Conservation (phyloP, 441 rosid genomes). For the Gossypium davidsonii region DNA sequence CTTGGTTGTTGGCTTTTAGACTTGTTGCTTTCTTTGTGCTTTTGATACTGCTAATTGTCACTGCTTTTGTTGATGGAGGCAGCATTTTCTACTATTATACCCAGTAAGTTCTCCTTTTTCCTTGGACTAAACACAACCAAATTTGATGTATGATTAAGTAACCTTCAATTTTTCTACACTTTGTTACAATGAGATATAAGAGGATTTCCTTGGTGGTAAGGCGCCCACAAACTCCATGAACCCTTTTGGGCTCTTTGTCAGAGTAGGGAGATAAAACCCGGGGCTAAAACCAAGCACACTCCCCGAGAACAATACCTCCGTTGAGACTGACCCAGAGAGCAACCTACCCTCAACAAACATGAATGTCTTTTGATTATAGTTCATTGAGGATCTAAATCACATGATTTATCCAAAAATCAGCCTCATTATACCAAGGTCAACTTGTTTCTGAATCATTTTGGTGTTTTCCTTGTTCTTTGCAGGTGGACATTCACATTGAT, state of each 20-base stretch:
- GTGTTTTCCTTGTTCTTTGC: slow-evolving; percentile 25
- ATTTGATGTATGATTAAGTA: not conserved
- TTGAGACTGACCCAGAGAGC: no score
- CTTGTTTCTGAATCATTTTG: not conserved
- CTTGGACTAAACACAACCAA: no score
- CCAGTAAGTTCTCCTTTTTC: slow-evolving; percentile 45
- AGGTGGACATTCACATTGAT: slow-evolving; percentile 86
- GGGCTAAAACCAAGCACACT: no score
- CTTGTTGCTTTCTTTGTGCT: slow-evolving; percentile 59
- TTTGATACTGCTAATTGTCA: slow-evolving; percentile 41
- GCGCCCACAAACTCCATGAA: no score
- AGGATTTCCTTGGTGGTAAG: not conserved
- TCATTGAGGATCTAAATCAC: not conserved
- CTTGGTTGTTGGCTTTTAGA: slow-evolving; percentile 83
- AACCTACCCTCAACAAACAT: not conserved
- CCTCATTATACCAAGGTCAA: not conserved
- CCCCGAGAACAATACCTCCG: no score
- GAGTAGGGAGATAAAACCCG: no score
- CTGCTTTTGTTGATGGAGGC: slow-evolving; percentile 52
- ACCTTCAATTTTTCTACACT: not conserved
- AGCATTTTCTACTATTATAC: slow-evolving; percentile 83
- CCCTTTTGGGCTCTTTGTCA: no score
- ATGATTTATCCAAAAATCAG: not conserved
- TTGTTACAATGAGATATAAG: not conserved
- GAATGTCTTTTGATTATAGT: not conserved